Evolutionary conservation across 2,329 filamentous ascomycete genomes (phyloP).

Genomic region (Calonectria naviculata): DNA sequence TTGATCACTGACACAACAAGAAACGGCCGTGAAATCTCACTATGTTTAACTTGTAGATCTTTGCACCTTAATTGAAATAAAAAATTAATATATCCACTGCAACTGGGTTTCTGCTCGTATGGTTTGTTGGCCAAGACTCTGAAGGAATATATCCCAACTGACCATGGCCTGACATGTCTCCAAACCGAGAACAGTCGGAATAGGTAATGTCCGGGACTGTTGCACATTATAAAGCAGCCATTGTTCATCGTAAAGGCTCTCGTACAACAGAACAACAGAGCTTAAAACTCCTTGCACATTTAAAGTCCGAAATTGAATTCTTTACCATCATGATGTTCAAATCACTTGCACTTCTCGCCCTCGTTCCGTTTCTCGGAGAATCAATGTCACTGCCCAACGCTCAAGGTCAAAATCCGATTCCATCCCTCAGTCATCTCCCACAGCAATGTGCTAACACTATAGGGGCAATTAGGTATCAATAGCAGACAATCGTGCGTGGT

Average conservation of each 20-base stretch:
- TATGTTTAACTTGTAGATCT: background rate
- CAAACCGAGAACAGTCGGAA: too few relatives aligned
- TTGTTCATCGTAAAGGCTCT: too few relatives aligned
- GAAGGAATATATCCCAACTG: too few relatives aligned
- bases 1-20: background rate
- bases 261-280: too few relatives aligned
- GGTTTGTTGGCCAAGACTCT: too few relatives aligned
- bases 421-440: too few relatives aligned
- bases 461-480: background rate
- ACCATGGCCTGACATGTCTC: too few relatives aligned
- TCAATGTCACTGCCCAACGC: background rate
- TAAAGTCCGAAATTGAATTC: too few relatives aligned
- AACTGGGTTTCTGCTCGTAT: background rate
- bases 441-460: background rate
- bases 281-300: too few relatives aligned
- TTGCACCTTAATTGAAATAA: background rate
- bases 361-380: background rate
- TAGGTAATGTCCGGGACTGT: too few relatives aligned
- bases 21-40: background rate
- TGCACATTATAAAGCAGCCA: too few relatives aligned
- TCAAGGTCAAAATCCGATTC: background rate
- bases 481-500: background rate
- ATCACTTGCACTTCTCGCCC: background rate
- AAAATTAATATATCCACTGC: background rate
- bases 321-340: background rate